phyloP scores from a whole-genome alignment of 208 protist genomes.

The Leishmania tropica region DNA sequence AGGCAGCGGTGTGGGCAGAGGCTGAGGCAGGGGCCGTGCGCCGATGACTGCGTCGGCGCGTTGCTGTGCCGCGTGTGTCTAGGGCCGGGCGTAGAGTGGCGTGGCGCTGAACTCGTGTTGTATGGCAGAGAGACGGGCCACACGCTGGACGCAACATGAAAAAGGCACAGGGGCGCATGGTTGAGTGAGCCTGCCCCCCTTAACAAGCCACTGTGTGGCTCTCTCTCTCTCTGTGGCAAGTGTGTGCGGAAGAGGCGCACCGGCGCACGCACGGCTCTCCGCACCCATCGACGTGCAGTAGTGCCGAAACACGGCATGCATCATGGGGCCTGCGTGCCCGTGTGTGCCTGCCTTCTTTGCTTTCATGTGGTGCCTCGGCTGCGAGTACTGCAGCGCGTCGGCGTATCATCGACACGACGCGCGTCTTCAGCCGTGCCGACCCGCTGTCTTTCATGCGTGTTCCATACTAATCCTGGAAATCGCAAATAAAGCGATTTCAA shows the following conservation, averaged over 20 bases:
- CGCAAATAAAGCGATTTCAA: too few relatives aligned
- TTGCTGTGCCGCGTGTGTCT: too few relatives aligned
- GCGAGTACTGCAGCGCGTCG: background rate
- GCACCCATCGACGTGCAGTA: background rate
- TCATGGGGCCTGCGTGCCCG: background rate
- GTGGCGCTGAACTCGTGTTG: background rate
- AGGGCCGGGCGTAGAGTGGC: too few relatives aligned
- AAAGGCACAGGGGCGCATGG: background rate
- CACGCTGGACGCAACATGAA: background rate
- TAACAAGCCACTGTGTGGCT: too few relatives aligned
- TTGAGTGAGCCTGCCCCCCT: background rate
- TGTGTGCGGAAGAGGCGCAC: background rate
- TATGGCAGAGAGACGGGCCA: background rate
- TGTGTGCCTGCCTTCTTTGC: background rate
- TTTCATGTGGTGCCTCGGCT: background rate
- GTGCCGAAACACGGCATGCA: background rate
- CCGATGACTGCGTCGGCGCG: too few relatives aligned
- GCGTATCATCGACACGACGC: background rate
- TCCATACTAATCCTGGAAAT: too few relatives aligned
- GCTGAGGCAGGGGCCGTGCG: background rate
- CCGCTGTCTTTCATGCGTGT: too few relatives aligned
- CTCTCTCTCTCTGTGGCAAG: background rate
- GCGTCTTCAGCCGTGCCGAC: background rate
- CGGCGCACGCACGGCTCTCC: background rate
- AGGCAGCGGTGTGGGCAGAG: background rate